These are phyloP conservation scores for Sutorius australiensis DNA, from an alignment of 768 basidiomycete genomes.

Conservation along the genomic window DNA sequence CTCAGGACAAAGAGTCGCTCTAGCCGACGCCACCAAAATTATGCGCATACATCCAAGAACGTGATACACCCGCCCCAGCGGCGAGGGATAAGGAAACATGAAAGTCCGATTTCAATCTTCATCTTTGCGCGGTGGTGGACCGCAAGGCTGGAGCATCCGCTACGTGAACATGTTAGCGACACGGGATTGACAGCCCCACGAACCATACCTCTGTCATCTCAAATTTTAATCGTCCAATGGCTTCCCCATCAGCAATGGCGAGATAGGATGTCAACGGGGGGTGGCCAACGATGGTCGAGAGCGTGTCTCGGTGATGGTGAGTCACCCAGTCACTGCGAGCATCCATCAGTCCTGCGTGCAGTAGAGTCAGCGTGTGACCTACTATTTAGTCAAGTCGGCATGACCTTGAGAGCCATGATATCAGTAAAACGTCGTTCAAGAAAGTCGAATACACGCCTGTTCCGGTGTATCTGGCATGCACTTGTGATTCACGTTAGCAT, in stretches of 20 bases:
- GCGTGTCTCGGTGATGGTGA: constrained; percentile 95
- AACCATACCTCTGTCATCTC: constrained; percentile 87
- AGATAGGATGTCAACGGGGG: constrained; percentile 81
- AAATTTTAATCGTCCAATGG: constrained; percentile 84
- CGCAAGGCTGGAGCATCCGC: constrained; percentile 95
- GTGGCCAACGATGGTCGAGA: constrained; percentile 90
- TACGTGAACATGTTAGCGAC: constrained; percentile 35
- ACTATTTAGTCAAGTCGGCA: constrained; percentile 96
- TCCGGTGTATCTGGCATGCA: constrained; percentile 94
- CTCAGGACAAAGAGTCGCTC: background rate
- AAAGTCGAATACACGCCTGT: constrained; percentile 58
- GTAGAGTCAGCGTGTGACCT: constrained; percentile 29
- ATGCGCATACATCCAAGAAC: background rate
- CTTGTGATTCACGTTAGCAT: constrained; percentile 39
- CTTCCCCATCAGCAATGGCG: constrained; percentile 90
- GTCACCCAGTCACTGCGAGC: constrained; percentile 87
- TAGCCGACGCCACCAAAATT: background rate
- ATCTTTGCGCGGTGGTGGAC: constrained; percentile 86
- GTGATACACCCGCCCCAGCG: background rate
- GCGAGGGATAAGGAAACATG: background rate
- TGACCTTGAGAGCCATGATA: constrained; percentile 55
- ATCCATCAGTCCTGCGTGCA: constrained; percentile 11
- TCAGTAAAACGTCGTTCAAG: constrained; percentile 5
- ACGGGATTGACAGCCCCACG: background rate
- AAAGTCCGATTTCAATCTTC: constrained; percentile 48